Conservation (phyloP, 176 grass and related monocot species). For the Zea mays region DNA sequence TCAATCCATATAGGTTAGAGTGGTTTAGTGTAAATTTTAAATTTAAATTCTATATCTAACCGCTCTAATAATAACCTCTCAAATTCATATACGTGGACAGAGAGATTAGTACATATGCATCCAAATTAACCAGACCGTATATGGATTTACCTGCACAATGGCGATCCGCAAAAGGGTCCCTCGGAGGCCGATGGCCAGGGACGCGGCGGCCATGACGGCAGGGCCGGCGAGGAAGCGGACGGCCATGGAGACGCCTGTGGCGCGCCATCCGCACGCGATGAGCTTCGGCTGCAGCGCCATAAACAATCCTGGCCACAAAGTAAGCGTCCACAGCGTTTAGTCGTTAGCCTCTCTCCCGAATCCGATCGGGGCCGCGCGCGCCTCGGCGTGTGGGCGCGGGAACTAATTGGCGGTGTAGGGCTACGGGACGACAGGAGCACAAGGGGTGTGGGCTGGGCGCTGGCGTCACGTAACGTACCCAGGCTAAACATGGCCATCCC, state of each 20-base stretch:
- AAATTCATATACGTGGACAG: too few species aligned
- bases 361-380: too few species aligned
- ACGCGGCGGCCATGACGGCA: slow-evolving; percentile 69
- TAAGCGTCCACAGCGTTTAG: too few species aligned
- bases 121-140: too few species aligned
- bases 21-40: too few species aligned
- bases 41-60: too few species aligned
- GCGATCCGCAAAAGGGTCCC: slow-evolving; percentile 67
- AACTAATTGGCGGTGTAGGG: slow-evolving; percentile 41
- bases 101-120: too few species aligned
- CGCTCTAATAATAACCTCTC: too few species aligned
- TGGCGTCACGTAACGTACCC: slow-evolving; percentile 23
- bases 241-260: slow-evolving; percentile 58
- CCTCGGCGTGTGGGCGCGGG: slow-evolving; percentile 2
- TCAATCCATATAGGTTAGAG: too few species aligned
- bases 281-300: slow-evolving; percentile 91
- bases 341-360: not conserved
- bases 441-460: slow-evolving; percentile 29
- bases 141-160: slow-evolving; percentile 66
- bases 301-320: slow-evolving; percentile 62
- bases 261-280: slow-evolving; percentile 73
- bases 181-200: slow-evolving; percentile 59
- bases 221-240: slow-evolving; percentile 81
- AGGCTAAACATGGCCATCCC: slow-evolving; percentile 99
- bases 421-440: slow-evolving; percentile 41